These are phyloP conservation scores for Aspergillus baeticus DNA, from an alignment of 495 filamentous ascomycete genomes.

Conservation along the genomic window DNA sequence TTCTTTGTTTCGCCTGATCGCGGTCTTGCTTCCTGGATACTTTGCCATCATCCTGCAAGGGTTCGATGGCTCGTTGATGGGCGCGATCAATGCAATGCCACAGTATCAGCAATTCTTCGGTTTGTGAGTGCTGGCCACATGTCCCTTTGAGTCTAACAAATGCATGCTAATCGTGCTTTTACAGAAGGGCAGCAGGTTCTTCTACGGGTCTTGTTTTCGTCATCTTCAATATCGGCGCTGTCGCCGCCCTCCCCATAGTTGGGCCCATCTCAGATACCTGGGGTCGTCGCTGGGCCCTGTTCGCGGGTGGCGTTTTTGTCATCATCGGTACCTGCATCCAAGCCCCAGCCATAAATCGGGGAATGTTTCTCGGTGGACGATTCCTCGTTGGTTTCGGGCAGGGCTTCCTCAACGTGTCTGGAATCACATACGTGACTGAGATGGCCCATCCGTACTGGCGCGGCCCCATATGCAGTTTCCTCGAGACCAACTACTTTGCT, in stretches of 20 bases:
- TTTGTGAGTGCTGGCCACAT: neutral
- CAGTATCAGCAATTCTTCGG: neutral
- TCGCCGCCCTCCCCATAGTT: constrained; percentile 40
- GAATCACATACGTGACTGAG: neutral
- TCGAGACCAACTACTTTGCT: neutral
- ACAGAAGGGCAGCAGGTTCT: neutral
- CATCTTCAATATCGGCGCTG: constrained; percentile 53
- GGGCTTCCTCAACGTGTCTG: neutral
- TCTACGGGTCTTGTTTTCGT: constrained; percentile 50
- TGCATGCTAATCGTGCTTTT: neutral
- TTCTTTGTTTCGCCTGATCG: no score
- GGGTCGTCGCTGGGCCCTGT: no score
- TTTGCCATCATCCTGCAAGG: no score
- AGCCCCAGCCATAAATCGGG: neutral
- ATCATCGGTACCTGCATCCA: neutral
- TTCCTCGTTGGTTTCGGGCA: neutral
- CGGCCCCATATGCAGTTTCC: neutral
- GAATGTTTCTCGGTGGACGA: neutral
- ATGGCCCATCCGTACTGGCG: neutral
- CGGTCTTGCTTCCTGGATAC: no score
- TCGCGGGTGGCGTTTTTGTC: neutral
- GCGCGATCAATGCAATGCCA: neutral
- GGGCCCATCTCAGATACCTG: neutral
- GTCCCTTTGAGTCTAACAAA: no score
- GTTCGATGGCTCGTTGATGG: neutral